Conservation (phyloP, 2,329 filamentous ascomycete species). For the Stagonosporopsis rhizophila region DNA sequence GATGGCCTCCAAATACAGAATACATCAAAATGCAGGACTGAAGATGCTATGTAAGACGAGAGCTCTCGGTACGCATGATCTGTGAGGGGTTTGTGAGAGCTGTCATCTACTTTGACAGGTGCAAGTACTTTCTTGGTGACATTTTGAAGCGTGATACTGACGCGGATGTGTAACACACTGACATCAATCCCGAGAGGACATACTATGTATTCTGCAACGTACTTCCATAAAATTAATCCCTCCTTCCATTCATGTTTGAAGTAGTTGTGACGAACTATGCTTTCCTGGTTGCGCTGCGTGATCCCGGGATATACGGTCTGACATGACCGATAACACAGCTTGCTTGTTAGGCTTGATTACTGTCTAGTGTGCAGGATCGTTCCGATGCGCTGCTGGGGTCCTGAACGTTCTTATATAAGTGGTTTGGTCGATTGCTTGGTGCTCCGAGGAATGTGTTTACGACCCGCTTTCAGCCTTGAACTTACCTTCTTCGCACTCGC, state of each 20-base stretch:
- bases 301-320: conserved; percentile 1
- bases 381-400: neutral
- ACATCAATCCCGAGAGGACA: neutral
- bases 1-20: neutral
- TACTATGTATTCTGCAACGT: neutral
- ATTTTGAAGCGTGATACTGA: neutral
- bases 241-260: neutral
- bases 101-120: neutral
- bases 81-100: neutral
- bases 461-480: conserved; percentile 8
- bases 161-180: neutral
- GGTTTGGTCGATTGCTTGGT: neutral
- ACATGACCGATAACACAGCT: neutral
- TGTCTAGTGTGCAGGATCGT: neutral
- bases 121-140: neutral
- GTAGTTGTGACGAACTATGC: no score
- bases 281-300: neutral
- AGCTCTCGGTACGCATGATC: neutral
- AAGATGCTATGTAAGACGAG: neutral
- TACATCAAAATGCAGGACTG: neutral
- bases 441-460: conserved; percentile 9
- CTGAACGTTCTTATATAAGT: neutral
- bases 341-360: neutral
- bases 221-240: neutral
- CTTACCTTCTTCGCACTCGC: conserved; percentile 1